phyloP scores from a whole-genome alignment of 1,139 yeast genomes.

The Lodderomyces elongisporus region DNA sequence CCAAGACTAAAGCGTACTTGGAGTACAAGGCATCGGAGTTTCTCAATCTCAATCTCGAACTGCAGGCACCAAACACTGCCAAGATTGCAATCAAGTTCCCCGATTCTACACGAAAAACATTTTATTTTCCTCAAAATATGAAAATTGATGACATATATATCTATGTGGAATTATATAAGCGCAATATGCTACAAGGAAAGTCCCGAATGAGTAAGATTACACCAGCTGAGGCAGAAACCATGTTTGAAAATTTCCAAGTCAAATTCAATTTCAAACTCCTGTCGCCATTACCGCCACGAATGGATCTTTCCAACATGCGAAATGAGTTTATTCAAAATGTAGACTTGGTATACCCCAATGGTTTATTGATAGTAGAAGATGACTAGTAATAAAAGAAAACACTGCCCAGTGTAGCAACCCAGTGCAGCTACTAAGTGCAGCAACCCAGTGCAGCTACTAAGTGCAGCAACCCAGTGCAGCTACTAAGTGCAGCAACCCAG shows the following conservation, averaged over 20 bases:
- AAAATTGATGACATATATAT: conserved; percentile 55
- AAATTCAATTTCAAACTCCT: conserved; percentile 28
- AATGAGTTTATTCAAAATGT: conserved; percentile 24
- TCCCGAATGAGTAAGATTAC: conserved; percentile 30
- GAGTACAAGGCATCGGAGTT: conserved; percentile 47
- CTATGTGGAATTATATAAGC: conserved; percentile 40
- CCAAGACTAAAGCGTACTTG: conserved; percentile 26
- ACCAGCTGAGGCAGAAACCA: conserved; percentile 18
- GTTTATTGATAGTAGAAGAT: conserved; percentile 37
- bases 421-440: no score
- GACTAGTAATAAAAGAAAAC: conserved; percentile 7
- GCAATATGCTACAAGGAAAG: conserved; percentile 18
- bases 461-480: no score
- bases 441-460: no score
- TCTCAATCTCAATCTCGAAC: conserved; percentile 13
- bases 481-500: no score
- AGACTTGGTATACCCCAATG: conserved; percentile 38
- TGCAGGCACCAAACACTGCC: conserved; percentile 27
- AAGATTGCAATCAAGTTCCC: conserved; percentile 57
- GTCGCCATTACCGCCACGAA: conserved; percentile 40
- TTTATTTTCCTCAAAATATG: conserved; percentile 43
- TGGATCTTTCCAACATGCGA: conserved; percentile 23
- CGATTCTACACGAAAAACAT: conserved; percentile 45
- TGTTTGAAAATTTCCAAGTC: conserved; percentile 22
- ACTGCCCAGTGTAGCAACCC: no score